Percentiles rank a stretch among this genome's conserved stretches.
Conservation (phyloP, 2,329 filamentous ascomycete genomes). For the Raffaelea arxii region DNA sequence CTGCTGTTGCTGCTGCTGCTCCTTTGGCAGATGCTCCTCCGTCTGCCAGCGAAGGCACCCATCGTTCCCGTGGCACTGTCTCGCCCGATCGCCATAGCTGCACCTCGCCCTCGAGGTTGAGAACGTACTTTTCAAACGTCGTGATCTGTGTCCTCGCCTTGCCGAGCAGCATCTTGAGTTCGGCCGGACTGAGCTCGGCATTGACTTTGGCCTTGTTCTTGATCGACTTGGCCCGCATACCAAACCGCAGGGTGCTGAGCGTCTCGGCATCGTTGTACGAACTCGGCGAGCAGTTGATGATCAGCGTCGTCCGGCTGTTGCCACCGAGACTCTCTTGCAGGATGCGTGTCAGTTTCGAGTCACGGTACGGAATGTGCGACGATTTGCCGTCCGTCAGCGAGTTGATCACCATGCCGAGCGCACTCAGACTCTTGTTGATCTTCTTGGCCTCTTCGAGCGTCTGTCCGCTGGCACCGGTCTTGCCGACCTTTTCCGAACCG, state of each 20-base stretch:
- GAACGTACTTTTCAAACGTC: constrained; percentile 80
- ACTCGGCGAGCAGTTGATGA: constrained; percentile 98
- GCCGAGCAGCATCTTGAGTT: constrained; percentile 86
- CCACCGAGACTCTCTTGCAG: constrained; percentile 94
- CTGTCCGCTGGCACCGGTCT: constrained; percentile 94
- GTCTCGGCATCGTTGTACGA: constrained; percentile 98
- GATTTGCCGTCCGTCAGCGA: constrained; percentile 94
- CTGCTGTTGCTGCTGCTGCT: constrained; percentile 29
- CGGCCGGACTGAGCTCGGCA: constrained; percentile 87
- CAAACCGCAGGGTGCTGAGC: constrained; percentile 82
- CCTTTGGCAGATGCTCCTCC: constrained; percentile 35
- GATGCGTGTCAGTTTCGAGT: constrained; percentile 95
- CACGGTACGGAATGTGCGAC: constrained; percentile 89
- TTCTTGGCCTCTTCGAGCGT: constrained; percentile 98
- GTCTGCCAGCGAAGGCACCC: constrained; percentile 58
- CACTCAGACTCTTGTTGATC: constrained; percentile 99
- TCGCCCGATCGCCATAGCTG: constrained; percentile 83
- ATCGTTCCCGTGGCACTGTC: constrained; percentile 76
- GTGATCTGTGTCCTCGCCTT: constrained; percentile 86
- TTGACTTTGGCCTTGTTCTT: constrained; percentile 99
- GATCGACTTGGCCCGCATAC: constrained; percentile 94
- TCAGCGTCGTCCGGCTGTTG: constrained; percentile 95
- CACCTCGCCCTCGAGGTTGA: constrained; percentile 74
- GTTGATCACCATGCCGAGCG: constrained; percentile 98
- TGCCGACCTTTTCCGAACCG: constrained; percentile 96